Percentiles rank a stretch among this genome's conserved stretches.
phyloP scores from a whole-genome alignment of 2,329 filamentous ascomycete genomes.

The Alternaria panax region DNA sequence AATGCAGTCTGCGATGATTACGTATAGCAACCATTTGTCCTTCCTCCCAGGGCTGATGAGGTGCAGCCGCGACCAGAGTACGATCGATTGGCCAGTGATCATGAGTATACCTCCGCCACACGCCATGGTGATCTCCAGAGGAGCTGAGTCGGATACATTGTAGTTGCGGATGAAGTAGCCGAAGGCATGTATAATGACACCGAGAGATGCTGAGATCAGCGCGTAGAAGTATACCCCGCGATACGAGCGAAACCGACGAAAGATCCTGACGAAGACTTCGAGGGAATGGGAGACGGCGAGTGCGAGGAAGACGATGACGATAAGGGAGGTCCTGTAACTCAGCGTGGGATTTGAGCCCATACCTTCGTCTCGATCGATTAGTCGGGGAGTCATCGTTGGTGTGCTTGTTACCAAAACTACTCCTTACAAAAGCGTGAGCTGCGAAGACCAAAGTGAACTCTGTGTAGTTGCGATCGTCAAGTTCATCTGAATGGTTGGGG shows the following conservation, averaged over 20 bases:
- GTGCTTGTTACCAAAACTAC: background rate
- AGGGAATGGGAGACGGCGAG: slow-evolving; percentile 28
- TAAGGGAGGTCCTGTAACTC: slow-evolving; percentile 14
- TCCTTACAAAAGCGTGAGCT: background rate
- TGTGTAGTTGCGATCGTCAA: background rate
- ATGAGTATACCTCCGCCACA: slow-evolving; percentile 63
- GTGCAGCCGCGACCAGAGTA: slow-evolving; percentile 63
- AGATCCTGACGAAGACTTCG: slow-evolving; percentile 27
- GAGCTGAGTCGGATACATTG: slow-evolving; percentile 17
- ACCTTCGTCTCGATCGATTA: background rate
- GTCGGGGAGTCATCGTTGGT: background rate
- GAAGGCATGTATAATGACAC: slow-evolving; percentile 21
- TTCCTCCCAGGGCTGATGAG: slow-evolving; percentile 19
- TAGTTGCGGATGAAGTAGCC: slow-evolving; percentile 24
- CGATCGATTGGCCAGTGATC: slow-evolving; percentile 67
- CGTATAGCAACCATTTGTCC: slow-evolving; percentile 54
- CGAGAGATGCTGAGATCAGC: slow-evolving; percentile 19
- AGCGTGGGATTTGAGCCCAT: slow-evolving; percentile 14
- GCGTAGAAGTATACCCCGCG: slow-evolving; percentile 26
- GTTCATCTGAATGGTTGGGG: background rate
- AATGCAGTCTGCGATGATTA: slow-evolving; percentile 57
- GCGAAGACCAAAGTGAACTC: background rate
- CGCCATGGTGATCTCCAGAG: slow-evolving; percentile 51
- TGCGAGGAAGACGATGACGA: slow-evolving; percentile 21
- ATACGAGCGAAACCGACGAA: slow-evolving; percentile 19